A percentile compares a stretch with the other conserved stretches of the same genome.
Conservation (phyloP, 1,139 yeast species). For the Pichia sp. region DNA sequence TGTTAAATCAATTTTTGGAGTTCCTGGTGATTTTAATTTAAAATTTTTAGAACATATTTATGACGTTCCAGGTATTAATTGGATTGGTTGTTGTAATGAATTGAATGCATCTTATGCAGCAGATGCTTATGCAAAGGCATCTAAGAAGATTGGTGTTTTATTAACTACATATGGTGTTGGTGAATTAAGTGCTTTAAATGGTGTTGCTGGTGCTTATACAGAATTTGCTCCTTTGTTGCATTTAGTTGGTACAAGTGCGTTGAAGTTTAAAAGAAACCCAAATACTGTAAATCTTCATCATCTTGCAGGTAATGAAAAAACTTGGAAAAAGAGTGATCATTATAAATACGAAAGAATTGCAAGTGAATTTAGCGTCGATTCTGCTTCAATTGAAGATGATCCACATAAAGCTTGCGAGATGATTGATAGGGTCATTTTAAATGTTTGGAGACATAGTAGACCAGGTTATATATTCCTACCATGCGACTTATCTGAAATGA, state of each 20-base stretch:
- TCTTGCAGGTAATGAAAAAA: conserved; percentile 49
- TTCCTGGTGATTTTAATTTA: conserved; percentile 58
- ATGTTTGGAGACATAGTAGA: conserved; percentile 50
- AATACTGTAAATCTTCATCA: conserved; percentile 47
- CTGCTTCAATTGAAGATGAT: conserved; percentile 46
- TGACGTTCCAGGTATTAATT: conserved; percentile 36
- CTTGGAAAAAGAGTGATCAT: conserved; percentile 52
- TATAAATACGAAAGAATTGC: conserved; percentile 57
- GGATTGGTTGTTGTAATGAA: conserved; percentile 62
- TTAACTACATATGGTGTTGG: conserved; percentile 79
- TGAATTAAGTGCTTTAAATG: conserved; percentile 79
- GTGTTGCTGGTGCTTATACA: conserved; percentile 75
- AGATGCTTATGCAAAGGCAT: conserved; percentile 66
- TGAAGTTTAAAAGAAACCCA: conserved; percentile 14
- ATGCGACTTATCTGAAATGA: conserved; percentile 52
- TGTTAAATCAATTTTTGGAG: conserved; percentile 34
- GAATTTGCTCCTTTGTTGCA: conserved; percentile 76
- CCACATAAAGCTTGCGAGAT: conserved; percentile 42
- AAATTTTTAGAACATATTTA: conserved; percentile 49
- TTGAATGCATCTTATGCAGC: conserved; percentile 69
- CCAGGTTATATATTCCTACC: conserved; percentile 84
- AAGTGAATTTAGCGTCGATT: conserved; percentile 48
- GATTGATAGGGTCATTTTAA: conserved; percentile 58
- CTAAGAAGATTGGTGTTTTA: conserved; percentile 38
- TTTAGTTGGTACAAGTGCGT: conserved; percentile 73